phyloP scores from a whole-genome alignment of 306 rosid genomes.

The Datisca glomerata region DNA sequence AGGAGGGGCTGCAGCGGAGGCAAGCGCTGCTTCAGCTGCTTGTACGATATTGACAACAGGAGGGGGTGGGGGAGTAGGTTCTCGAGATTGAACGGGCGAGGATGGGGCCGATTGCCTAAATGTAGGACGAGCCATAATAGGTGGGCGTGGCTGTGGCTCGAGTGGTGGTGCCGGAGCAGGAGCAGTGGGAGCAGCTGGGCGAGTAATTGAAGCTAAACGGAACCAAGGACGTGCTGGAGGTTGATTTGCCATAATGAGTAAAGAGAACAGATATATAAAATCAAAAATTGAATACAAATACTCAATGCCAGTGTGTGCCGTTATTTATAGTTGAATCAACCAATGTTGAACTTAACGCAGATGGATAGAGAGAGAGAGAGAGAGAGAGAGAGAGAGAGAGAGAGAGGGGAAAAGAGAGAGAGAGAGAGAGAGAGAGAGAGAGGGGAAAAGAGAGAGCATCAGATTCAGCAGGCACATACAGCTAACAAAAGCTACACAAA shows the following conservation, averaged over 20 bases:
- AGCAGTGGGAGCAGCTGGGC: slow-evolving; percentile 2
- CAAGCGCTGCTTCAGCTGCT: not conserved
- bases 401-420: not conserved
- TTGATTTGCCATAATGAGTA: not conserved
- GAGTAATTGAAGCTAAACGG: slow-evolving; percentile 8
- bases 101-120: not conserved
- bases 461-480: too few species aligned
- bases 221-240: slow-evolving; percentile 14
- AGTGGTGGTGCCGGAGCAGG: not conserved
- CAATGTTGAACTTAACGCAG: too few species aligned
- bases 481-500: too few species aligned
- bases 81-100: not conserved
- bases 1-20: not conserved
- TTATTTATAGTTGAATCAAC: too few species aligned
- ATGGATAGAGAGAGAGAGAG: not conserved
- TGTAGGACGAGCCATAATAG: slow-evolving; percentile 1
- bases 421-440: not conserved
- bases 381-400: not conserved
- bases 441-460: not conserved
- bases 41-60: not conserved
- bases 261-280: too few species aligned
- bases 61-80: not conserved
- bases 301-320: too few species aligned
- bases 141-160: not conserved
- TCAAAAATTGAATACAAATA: too few species aligned